A percentile compares a stretch with the other conserved stretches of the same genome.
Conservation (phyloP, 1,139 yeast genomes). For the Nakaseomyces bracarensis region DNA sequence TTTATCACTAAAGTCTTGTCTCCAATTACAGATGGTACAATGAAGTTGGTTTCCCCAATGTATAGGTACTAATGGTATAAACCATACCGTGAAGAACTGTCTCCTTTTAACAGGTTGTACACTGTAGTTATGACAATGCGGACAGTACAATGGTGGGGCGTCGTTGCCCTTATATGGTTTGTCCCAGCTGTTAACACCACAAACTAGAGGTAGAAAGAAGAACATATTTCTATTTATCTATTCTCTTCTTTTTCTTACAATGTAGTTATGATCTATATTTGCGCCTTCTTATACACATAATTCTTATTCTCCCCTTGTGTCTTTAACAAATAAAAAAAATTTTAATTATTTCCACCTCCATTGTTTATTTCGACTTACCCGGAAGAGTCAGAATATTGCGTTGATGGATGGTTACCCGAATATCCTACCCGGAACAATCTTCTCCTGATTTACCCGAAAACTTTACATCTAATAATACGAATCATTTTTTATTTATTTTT, state of each 20-base stretch:
- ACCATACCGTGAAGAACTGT: conserved; percentile 41
- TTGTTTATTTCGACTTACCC: too few relatives aligned
- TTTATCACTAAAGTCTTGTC: conserved; percentile 35
- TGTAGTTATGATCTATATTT: too few relatives aligned
- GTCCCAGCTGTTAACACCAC: conserved; percentile 8
- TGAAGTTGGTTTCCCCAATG: conserved; percentile 40
- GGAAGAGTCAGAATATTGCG: too few relatives aligned
- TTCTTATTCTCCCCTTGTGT: too few relatives aligned
- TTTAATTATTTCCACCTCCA: too few relatives aligned
- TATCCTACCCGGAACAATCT: too few relatives aligned
- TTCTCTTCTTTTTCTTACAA: neutral
- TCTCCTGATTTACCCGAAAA: neutral
- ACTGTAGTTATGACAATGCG: conserved; percentile 37
- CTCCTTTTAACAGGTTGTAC: conserved; percentile 38
- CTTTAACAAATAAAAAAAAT: too few relatives aligned
- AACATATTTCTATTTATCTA: neutral
- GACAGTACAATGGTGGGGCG: conserved; percentile 31
- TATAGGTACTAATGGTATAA: conserved; percentile 40
- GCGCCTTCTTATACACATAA: too few relatives aligned
- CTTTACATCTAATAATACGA: too few relatives aligned
- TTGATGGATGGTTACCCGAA: too few relatives aligned
- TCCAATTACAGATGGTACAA: conserved; percentile 41
- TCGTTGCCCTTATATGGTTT: conserved; percentile 16
- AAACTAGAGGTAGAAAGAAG: conserved; percentile 5
- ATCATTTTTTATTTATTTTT: too few relatives aligned